phyloP scores from a whole-genome alignment of 306 rosid species.

The Prunus salicina region DNA sequence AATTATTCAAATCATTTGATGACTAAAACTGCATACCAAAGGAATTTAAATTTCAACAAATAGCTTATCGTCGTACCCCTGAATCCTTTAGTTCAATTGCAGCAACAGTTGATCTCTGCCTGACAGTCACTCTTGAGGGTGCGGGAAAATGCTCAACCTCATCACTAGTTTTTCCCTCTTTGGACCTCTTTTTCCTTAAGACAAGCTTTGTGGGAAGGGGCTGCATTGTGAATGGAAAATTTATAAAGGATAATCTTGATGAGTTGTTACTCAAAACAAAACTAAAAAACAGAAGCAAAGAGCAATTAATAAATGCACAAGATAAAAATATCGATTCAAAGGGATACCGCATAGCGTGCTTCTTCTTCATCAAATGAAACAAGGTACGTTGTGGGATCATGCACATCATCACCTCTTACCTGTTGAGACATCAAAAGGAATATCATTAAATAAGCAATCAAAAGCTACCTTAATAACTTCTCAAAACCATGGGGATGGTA shows the following conservation, averaged over 20 bases:
- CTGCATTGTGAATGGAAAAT: conserved; percentile 43
- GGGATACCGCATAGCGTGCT: conserved; percentile 79
- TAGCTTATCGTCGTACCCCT: conserved; percentile 49
- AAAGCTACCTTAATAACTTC: neutral
- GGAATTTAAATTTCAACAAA: conserved; percentile 8
- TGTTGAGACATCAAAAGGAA: conserved; percentile 27
- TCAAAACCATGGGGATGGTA: conserved; percentile 20
- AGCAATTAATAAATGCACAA: neutral
- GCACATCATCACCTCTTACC: conserved; percentile 86
- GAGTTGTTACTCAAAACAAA: neutral
- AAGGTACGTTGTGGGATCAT: conserved; percentile 75
- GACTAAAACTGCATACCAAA: neutral
- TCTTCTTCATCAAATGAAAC: conserved; percentile 83
- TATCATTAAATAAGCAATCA: neutral
- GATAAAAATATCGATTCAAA: conserved; percentile 16
- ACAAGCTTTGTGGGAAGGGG: conserved; percentile 93
- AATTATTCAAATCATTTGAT: neutral
- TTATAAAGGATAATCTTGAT: conserved; percentile 2
- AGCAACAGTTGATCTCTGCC: conserved; percentile 71
- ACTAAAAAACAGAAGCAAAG: neutral
- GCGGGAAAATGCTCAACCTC: conserved; percentile 82
- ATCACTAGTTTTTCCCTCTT: conserved; percentile 79
- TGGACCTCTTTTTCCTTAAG: conserved; percentile 87
- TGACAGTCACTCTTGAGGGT: conserved; percentile 78
- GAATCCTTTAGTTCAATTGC: conserved; percentile 71